Evolutionary conservation across 495 filamentous ascomycete species (phyloP), one percentile per base, ranked within the genome.

Genomic region (Podospora fimiseda): DNA sequence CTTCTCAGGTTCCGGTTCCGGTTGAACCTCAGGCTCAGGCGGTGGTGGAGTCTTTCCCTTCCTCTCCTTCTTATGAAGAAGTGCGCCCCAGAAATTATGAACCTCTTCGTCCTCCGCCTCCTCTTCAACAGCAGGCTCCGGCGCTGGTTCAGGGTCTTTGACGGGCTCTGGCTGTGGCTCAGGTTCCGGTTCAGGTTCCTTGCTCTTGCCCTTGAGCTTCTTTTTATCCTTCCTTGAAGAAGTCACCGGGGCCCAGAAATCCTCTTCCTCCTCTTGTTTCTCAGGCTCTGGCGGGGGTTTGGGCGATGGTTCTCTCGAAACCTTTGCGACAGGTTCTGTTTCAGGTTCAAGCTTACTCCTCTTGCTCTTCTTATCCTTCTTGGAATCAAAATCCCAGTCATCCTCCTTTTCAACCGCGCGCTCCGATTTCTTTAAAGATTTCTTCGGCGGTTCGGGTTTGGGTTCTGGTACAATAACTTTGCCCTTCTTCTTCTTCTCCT

Each of bases 201-300:
- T 51, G 38, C 20, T 44, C 7, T 23, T 46, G 48, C 63, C 62
- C 58, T 48, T 65, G 42, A 70, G 65, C 48, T 72, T 72, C 50
- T 65, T 70, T 40, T 66, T 67, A 57, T 65, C 68, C 42, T 66
- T 67, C 56, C 59, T 62, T n/a, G 55, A 57, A 14, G 41, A 40
- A 6, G 52, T 23, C 3, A 59, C 18, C 1, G 24, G 18, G 4
- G 56, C 52, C 53, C 56, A 64, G 15, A 51, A 43, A 20, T 60
- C 59, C 15, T 60, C 55, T 18, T 60, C 57, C 44, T 44, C 42
- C 19, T 23, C 22, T 40, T 37, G 43, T 1, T 51, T 46, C 27
- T 47, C 61, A 13, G 60, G 57, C 18, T 55, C 54, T 2, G 43
- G 44, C 6, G 23, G 24, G 3, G 27, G 15, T 0, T 19, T 45